Base-by-base conservation (phyloP, 2,329 filamentous ascomycete species). In the Corynespora cassiicola region DNA sequence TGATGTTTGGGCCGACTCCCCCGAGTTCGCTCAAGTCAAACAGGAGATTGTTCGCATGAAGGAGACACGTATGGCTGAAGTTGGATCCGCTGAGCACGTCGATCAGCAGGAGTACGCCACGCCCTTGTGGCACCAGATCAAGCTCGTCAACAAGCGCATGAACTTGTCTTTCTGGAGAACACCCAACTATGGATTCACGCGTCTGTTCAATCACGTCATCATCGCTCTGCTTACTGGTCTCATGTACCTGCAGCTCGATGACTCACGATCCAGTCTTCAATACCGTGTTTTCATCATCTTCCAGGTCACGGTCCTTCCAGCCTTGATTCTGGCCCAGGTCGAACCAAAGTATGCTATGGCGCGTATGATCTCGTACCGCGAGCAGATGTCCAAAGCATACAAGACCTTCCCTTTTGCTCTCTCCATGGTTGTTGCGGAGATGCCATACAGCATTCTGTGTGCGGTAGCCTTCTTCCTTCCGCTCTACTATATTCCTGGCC, bases 251-350 rank as follows among this genome's bases (percentile, higher is more conserved):
- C 80, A 89, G 45, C 80, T 95, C 7, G 84, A 92, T 60, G 71
- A 90, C 57, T 90, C 86, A 2, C 81, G 86, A 7, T 73, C 85
- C 1, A 88, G 86, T 2, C 77, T 96, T 4, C 90, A 96, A 68
- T 88, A 94, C 74, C 85, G 86, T 44, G 80, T 96, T 47, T 96
- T 96, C 68, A 82, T 92, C 68, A 88, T 94, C 66, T 96, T 96
- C 80, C 89, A 95, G 65, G 82, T 90, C 34, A 90, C 88, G 0
- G 87, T 95, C 15, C 77, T 96, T 17, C 89, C 90, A 0, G 87
- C 88, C 1, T 76, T 95, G 19, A 89, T 95, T 65, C 82, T 95
- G 39, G 83, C 85, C 1, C 89, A 95, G 60, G 86, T 95, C 36
- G 87, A 95, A 67, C 82, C 86, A 25, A 91, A 90, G 73, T 95